phyloP scores from a whole-genome alignment of 164 flowering plant species.

The Brasenia schreberi region DNA sequence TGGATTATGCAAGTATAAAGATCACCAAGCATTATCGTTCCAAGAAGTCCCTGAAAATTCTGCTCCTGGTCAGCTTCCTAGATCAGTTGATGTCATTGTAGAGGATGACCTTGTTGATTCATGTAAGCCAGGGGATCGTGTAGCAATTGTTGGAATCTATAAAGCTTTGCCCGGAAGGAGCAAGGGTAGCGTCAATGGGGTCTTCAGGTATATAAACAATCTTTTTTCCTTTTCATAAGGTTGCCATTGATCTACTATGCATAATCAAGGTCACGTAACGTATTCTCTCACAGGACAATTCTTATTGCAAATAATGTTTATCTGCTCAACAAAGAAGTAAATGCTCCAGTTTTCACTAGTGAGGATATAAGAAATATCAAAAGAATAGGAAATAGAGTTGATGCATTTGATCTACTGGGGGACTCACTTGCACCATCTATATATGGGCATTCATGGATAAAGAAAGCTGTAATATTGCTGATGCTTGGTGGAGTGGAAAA shows the following conservation, averaged over 20 bases:
- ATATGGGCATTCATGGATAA: constrained; percentile 95
- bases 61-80: constrained; percentile 97
- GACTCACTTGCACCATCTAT: constrained; percentile 97
- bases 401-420: constrained; percentile 79
- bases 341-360: constrained; percentile 62
- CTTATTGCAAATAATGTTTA: constrained; percentile 88
- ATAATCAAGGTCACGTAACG: neutral
- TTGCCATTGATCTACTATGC: neutral
- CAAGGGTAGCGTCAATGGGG: constrained; percentile 94
- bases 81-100: constrained; percentile 83
- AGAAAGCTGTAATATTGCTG: constrained; percentile 83
- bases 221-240: neutral
- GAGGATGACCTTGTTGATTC: constrained; percentile 98
- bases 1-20: constrained; percentile 93
- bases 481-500: constrained; percentile 98
- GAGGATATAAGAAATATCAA: constrained; percentile 69
- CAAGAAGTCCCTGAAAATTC: constrained; percentile 98
- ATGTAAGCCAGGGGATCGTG: constrained; percentile 98
- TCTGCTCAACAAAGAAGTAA: constrained; percentile 87
- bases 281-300: constrained; percentile 53
- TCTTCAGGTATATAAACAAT: constrained; percentile 54
- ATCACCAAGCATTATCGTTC: constrained; percentile 90
- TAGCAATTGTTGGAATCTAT: constrained; percentile 81
- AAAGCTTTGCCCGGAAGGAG: constrained; percentile 94
- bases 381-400: constrained; percentile 65